Conservation (phyloP, 2,329 filamentous ascomycete genomes). For the Colletotrichum tropicale region DNA sequence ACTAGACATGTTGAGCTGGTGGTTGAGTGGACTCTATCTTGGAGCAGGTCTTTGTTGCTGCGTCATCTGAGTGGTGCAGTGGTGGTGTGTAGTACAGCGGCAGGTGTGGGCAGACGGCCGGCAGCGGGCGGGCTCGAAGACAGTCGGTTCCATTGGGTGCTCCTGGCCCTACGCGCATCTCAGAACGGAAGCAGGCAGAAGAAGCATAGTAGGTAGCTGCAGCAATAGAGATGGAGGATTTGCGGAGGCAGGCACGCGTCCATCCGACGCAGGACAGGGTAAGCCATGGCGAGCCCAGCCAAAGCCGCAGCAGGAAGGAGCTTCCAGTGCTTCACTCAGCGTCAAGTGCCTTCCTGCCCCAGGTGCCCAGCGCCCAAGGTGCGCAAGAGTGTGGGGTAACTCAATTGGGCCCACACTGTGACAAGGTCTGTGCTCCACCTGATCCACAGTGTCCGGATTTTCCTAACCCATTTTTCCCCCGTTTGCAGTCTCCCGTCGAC, state of each 20-base stretch:
- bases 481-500: not conserved
- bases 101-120: not conserved
- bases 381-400: slow-evolving; percentile 14
- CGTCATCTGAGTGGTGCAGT: not conserved
- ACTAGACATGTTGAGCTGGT: not conserved
- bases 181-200: not conserved
- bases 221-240: not conserved
- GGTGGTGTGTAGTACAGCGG: not conserved
- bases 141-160: not conserved
- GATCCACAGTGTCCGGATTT: slow-evolving; percentile 6
- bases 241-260: not conserved
- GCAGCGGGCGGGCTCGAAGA: not conserved
- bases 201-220: not conserved
- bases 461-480: slow-evolving; percentile 5
- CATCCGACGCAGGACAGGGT: not conserved
- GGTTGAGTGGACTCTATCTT: not conserved
- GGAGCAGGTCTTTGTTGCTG: not conserved
- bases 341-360: not conserved
- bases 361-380: not conserved
- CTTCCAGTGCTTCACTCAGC: not conserved
- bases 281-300: not conserved
- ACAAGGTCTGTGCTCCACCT: not conserved
- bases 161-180: not conserved
- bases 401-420: not conserved
- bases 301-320: not conserved